Evolutionary conservation across 2,329 filamentous ascomycete genomes (phyloP).

Genomic region (Gliomastix tumulicola): DNA sequence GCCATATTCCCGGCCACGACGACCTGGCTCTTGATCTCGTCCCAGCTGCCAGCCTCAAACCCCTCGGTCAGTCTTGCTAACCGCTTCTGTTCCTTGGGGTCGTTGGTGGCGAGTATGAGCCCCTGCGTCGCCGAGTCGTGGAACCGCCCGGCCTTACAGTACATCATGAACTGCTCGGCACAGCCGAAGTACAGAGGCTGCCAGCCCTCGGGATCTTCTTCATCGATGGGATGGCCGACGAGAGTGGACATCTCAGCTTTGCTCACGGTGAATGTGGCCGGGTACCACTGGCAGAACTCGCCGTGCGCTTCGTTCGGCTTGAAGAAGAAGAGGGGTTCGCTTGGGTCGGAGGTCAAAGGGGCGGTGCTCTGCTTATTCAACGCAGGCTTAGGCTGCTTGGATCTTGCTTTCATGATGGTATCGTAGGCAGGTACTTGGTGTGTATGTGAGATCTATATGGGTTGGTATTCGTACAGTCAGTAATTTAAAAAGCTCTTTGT

Average conservation of each 20-base stretch:
- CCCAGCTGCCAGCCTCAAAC: constrained; percentile 19
- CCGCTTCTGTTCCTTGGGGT: constrained; percentile 18
- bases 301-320: constrained; percentile 18
- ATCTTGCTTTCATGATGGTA: too few relatives aligned
- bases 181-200: constrained; percentile 19
- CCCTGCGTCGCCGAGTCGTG: constrained; percentile 13
- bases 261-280: constrained; percentile 16
- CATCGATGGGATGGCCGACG: constrained; percentile 12
- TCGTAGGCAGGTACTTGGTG: too few relatives aligned
- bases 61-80: constrained; percentile 15
- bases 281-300: constrained; percentile 27
- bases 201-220: constrained; percentile 5
- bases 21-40: constrained; percentile 19
- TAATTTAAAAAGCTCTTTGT: too few relatives aligned
- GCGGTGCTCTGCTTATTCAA: too few relatives aligned
- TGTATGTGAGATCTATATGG: too few relatives aligned
- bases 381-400: too few relatives aligned
- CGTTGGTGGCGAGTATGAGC: constrained; percentile 13
- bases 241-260: constrained; percentile 16
- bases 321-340: constrained; percentile 19
- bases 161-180: constrained; percentile 34
- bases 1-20: constrained; percentile 20
- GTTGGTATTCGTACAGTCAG: too few relatives aligned
- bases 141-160: constrained; percentile 27
- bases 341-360: neutral